A percentile compares a stretch with the other conserved stretches of the same genome.
Evolutionary conservation across 306 rosid genomes (phyloP).

Genomic region (Aeschynomene evenia): DNA sequence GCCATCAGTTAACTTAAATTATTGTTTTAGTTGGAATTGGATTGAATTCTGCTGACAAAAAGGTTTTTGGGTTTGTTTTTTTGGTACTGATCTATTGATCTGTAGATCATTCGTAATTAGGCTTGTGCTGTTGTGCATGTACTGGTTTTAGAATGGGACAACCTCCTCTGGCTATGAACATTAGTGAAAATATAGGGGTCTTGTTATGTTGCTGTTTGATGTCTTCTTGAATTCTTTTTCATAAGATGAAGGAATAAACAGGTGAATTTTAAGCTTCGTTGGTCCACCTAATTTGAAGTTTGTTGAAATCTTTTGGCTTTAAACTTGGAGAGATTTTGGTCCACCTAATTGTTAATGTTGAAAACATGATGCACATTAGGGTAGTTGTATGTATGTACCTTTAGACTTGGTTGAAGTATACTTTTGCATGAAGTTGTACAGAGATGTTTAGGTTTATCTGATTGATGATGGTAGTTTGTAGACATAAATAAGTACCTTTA

Average conservation of each 20-base stretch:
- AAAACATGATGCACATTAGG: background rate
- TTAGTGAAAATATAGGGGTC: too few relatives aligned
- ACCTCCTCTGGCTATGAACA: too few relatives aligned
- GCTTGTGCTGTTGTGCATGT: too few relatives aligned
- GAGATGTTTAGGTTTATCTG: conserved; percentile 26
- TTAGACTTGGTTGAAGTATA: conserved; percentile 14
- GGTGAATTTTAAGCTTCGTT: background rate
- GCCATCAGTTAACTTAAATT: background rate
- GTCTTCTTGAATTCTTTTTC: conserved; percentile 1
- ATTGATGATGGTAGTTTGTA: conserved; percentile 24
- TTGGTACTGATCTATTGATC: too few relatives aligned
- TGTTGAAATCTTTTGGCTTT: conserved; percentile 15
- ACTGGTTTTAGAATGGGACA: background rate
- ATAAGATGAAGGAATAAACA: background rate
- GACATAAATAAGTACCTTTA: background rate
- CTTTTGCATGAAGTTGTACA: conserved; percentile 20
- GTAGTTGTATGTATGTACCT: conserved; percentile 34
- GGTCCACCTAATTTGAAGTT: background rate
- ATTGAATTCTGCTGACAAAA: background rate
- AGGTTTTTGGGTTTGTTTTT: background rate
- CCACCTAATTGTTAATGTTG: conserved; percentile 13
- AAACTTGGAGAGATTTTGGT: conserved; percentile 13
- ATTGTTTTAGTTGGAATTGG: background rate
- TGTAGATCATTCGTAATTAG: too few relatives aligned
- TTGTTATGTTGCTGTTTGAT: background rate